Base-by-base conservation (phyloP, 768 basidiomycete genomes). In the Cantharellus anzutake region DNA sequence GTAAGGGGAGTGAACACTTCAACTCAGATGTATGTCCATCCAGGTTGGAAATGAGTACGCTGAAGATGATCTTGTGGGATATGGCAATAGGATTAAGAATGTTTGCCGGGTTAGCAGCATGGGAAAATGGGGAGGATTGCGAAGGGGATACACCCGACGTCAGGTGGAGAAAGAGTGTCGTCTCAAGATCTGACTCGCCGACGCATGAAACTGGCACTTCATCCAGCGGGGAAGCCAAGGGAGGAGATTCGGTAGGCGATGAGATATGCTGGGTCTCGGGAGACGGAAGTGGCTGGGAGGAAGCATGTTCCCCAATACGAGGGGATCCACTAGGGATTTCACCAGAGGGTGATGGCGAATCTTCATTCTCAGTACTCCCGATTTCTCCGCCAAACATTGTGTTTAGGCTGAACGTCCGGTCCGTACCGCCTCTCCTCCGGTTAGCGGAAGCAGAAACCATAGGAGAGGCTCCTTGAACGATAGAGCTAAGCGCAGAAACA, bases 21-120 rank as follows among this genome's bases (percentile, higher is more conserved):
- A 98, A 75, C 69, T 97, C 91, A 4, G 90, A 93, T 2, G 82
- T 83, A 68, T 97, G 94, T 0, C 92, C 92, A 67, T 97, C 94
- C 4, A 76, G 75, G 68, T 97, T 98, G 63, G 75, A 76, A 42
- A 56, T 4, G 34, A 56, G 42, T 35, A 57, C 63, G 34, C 64
- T 70, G 73, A 74, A 76, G 62, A 75, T 75, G 65, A 97, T 77
- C 64, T 75, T 75, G 71, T 98, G 89, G 2, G 75, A 75, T 29
- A 91, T 75, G 20, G 72, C 71, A 59, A 93, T 80, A 0, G 92
- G 92, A 61, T 86, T 84, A 40, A 86, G 14, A 34, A 37, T 55
- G 38, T 37, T 55, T 7, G 56, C 5, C 5, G 56, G 11, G 34
- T 35, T 7, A 11, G 56, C 37, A 35, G 56, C 5, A 57, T 11